Evolutionary conservation across 2,329 filamentous ascomycete genomes (phyloP).

Genomic region (Colletotrichum sp.): DNA sequence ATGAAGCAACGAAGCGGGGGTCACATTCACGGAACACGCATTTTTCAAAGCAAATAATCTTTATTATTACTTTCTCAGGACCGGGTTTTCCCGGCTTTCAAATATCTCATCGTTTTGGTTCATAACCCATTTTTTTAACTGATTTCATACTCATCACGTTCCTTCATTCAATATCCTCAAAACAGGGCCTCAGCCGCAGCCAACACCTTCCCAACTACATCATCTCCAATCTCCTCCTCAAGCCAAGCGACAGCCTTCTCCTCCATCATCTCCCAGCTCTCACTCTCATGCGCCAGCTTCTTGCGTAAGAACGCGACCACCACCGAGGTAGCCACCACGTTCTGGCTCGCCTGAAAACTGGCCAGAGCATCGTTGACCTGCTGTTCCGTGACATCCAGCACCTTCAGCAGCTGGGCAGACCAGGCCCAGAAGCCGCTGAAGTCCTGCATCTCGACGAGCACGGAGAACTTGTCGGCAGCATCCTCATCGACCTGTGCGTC

Average conservation of each 20-base stretch:
- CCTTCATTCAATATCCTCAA: not conserved
- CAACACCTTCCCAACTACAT: not conserved
- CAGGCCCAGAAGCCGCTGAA: slow-evolving; percentile 61
- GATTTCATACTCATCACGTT: not conserved
- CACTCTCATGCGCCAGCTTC: slow-evolving; percentile 47
- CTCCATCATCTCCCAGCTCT: slow-evolving; percentile 68
- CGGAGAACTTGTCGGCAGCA: slow-evolving; percentile 35
- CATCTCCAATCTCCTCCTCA: not conserved
- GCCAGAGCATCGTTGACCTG: not conserved
- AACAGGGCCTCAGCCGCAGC: not conserved
- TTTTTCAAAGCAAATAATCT: not conserved
- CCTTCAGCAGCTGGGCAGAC: slow-evolving; percentile 28
- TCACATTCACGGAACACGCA: not conserved
- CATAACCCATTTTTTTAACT: too few relatives aligned
- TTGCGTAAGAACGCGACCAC: slow-evolving; percentile 55
- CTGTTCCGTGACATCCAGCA: slow-evolving; percentile 26
- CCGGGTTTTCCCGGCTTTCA: not conserved
- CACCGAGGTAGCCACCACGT: slow-evolving; percentile 36
- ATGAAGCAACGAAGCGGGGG: not conserved
- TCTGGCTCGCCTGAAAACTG: not conserved
- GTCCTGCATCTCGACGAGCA: slow-evolving; percentile 57
- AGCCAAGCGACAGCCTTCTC: slow-evolving; percentile 64
- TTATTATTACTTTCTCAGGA: not conserved
- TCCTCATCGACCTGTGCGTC: not conserved
- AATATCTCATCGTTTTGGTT: fast-evolving